phyloP scores from a whole-genome alignment of 1,284 basidiomycete genomes.

The Microbotryomycetes sp. region DNA sequence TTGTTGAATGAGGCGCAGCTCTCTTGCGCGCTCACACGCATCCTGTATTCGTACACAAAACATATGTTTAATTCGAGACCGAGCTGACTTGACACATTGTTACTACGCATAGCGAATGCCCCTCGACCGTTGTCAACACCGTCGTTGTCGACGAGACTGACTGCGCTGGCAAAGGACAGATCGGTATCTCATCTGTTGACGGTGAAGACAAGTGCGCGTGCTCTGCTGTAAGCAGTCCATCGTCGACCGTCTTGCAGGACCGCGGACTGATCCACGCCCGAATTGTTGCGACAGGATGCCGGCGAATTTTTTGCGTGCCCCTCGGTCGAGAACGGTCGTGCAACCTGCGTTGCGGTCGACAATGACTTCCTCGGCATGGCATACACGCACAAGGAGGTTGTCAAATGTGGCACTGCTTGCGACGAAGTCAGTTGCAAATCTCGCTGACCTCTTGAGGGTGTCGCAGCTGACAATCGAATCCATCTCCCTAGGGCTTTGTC shows the following conservation, averaged over 20 bases:
- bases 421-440: constrained; percentile 17
- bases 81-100: not conserved
- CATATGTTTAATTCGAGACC: not conserved
- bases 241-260: not conserved
- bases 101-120: constrained; percentile 16
- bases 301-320: constrained; percentile 21
- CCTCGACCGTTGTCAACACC: constrained; percentile 25
- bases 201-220: constrained; percentile 25
- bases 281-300: constrained; percentile 4
- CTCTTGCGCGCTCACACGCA: too few relatives aligned
- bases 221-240: constrained; percentile 10
- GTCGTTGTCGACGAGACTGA: constrained; percentile 20
- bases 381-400: constrained; percentile 5
- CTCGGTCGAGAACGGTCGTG: constrained; percentile 21
- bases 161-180: constrained; percentile 25
- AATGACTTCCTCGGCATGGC: constrained; percentile 27
- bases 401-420: constrained; percentile 20
- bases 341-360: constrained; percentile 23
- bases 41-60: not conserved
- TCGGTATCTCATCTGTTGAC: constrained; percentile 21
- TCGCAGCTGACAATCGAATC: not conserved
- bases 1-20: too few relatives aligned
- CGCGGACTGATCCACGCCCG: too few relatives aligned
- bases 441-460: too few relatives aligned
- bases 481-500: constrained; percentile 16